Evolutionary conservation across 2,329 filamentous ascomycete species (phyloP).

Genomic region (Colletotrichum falcatum): DNA sequence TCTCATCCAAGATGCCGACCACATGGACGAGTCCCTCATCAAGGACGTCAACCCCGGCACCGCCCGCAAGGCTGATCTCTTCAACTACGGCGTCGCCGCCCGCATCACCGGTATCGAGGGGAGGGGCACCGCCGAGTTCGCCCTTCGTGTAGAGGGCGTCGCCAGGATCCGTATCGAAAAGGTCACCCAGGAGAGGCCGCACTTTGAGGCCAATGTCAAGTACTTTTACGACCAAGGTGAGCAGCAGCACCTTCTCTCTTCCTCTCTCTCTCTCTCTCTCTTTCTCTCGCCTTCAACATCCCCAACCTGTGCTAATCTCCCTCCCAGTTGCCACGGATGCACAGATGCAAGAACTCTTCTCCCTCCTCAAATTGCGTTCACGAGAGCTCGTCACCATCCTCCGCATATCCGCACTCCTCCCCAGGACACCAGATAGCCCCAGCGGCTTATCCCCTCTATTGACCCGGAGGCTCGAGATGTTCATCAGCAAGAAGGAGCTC

Average conservation of each 20-base stretch:
- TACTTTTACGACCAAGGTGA: slow-evolving; percentile 77
- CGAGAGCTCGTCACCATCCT: slow-evolving; percentile 88
- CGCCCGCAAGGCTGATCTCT: slow-evolving; percentile 79
- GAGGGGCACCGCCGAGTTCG: slow-evolving; percentile 79
- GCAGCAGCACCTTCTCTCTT: slow-evolving; percentile 42
- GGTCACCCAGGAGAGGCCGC: slow-evolving; percentile 81
- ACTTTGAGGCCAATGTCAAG: slow-evolving; percentile 84
- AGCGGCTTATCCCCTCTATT: slow-evolving; percentile 83
- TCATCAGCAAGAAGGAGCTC: slow-evolving; percentile 85
- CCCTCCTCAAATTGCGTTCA: slow-evolving; percentile 84
- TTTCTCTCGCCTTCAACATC: background rate
- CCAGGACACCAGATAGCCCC: slow-evolving; percentile 70
- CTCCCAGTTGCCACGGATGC: slow-evolving; percentile 58
- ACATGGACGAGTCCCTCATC: slow-evolving; percentile 57
- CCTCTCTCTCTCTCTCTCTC: background rate
- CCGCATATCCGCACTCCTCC: slow-evolving; percentile 83
- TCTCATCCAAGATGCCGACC: slow-evolving; percentile 74
- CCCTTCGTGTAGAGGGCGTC: slow-evolving; percentile 87
- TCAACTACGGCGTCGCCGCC: slow-evolving; percentile 83
- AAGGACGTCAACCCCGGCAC: slow-evolving; percentile 67
- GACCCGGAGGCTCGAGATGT: slow-evolving; percentile 85
- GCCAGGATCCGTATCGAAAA: slow-evolving; percentile 81
- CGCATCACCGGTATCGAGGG: slow-evolving; percentile 85
- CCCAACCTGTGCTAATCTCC: slow-evolving; percentile 4
- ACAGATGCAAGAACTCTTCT: slow-evolving; percentile 78